Evolutionary conservation across 192 early-diverging fungal species (phyloP), one percentile per base, ranked within the genome.

Genomic region (Entomortierella parvispora): DNA sequence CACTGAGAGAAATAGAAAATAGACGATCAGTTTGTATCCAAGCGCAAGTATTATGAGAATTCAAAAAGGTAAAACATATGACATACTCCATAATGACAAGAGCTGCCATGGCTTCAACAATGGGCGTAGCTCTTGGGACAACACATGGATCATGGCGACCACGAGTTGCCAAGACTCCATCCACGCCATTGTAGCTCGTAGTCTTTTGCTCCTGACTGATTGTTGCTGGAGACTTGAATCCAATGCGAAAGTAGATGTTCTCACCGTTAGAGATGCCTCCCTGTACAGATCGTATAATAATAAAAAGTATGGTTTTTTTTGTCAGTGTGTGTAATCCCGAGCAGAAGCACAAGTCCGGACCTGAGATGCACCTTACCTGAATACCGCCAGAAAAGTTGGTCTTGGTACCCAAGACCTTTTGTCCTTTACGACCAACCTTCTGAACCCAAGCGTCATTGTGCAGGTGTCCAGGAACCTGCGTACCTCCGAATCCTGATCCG

Each of bases 91-190:
- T 98, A 31, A 99, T 81, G 25, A 92, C 92, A 28, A 98, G 69
- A 0, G 94, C 88, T 3, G 97, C 92, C 97, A 99, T 99, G 15
- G 96, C 84, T 81, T 98, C 97, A 50, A 99, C 97, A 71, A 99
- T 99, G 18, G 97, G 97, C 32, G 95, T 94, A 10, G 97, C 97
- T 22, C 97, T 83, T 17, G 97, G 95, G 25, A 98, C 90, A 7
- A 99, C 97, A 53, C 94, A 99, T 22, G 97, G 97, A 72, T 99
- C 97, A 79, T 99, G 97, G 33, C 97, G 84, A 40, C 97, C 97
- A 37, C 97, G 91, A 2, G 97, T 94, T 3, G 90, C 92, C 59
- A 99, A 84, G 12, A 88, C 87, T 18, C 97, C 97, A 20, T 79
- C 81, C 3, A 78, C 72, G 64, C 97, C 97, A 44, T 88, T 85